Conservation (phyloP, 768 basidiomycete species). For the Lepiota venenata region DNA sequence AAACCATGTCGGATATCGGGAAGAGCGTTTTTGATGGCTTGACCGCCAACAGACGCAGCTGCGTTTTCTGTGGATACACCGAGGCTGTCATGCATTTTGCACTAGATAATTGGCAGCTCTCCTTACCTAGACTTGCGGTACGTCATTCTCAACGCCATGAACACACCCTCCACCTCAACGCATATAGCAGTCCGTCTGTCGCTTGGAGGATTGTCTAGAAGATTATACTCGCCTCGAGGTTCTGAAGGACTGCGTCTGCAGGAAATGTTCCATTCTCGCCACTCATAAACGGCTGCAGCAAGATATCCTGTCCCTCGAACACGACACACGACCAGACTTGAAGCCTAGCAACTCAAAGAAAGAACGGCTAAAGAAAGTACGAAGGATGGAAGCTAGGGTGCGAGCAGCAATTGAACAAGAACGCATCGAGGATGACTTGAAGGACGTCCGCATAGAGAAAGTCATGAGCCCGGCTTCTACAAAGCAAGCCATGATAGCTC, state of each 20-base stretch:
- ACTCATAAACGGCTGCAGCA: slow-evolving; percentile 63
- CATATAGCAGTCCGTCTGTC: slow-evolving; percentile 50
- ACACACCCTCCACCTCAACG: background rate
- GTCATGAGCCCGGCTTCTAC: slow-evolving; percentile 73
- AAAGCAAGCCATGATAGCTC: slow-evolving; percentile 89
- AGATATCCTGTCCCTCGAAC: slow-evolving; percentile 59
- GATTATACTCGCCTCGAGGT: slow-evolving; percentile 90
- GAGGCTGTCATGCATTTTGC: slow-evolving; percentile 92
- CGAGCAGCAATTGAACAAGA: slow-evolving; percentile 65
- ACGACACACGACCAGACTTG: slow-evolving; percentile 31
- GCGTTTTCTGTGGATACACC: slow-evolving; percentile 87
- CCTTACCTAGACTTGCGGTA: slow-evolving; percentile 63
- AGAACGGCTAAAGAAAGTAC: slow-evolving; percentile 69
- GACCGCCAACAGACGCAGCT: slow-evolving; percentile 86
- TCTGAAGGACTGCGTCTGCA: slow-evolving; percentile 89
- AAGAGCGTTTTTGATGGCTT: slow-evolving; percentile 87
- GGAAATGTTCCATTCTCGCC: slow-evolving; percentile 82
- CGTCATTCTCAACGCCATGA: slow-evolving; percentile 24
- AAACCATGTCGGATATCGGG: slow-evolving; percentile 22
- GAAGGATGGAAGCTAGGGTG: slow-evolving; percentile 60
- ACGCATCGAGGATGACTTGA: slow-evolving; percentile 79
- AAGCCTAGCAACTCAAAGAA: slow-evolving; percentile 69
- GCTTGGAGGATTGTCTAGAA: slow-evolving; percentile 77
- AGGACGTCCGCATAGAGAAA: slow-evolving; percentile 77
- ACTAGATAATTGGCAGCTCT: slow-evolving; percentile 82